Evolutionary conservation across 1,139 yeast genomes (phyloP).

Genomic region (Taphrina confusa): DNA sequence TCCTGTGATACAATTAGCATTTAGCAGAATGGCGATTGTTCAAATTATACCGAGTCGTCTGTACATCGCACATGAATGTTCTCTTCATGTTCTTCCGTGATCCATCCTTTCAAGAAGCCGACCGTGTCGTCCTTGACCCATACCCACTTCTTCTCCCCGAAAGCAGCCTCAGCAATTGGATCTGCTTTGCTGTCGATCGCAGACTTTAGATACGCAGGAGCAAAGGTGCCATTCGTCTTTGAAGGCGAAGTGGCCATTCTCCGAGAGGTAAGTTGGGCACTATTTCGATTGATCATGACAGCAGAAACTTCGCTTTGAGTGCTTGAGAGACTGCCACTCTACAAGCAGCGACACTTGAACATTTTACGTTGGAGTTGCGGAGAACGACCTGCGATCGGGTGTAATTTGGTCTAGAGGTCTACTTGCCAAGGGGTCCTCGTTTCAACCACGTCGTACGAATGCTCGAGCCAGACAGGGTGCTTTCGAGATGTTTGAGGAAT

Average conservation of each 20-base stretch:
- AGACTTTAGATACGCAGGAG: conserved; percentile 24
- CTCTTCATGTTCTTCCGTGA: conserved; percentile 58
- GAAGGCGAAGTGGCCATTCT: neutral
- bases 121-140: conserved; percentile 77
- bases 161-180: conserved; percentile 52
- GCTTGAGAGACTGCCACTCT: too few species aligned
- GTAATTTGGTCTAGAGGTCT: too few species aligned
- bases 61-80: conserved; percentile 57
- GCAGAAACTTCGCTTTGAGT: too few species aligned
- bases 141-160: conserved; percentile 63
- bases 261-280: conserved; percentile 1
- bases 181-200: conserved; percentile 10
- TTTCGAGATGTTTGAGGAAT: too few species aligned
- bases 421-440: too few species aligned
- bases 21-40: conserved; percentile 14
- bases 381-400: too few species aligned
- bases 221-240: conserved; percentile 15
- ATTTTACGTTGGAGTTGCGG: neutral
- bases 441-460: too few species aligned
- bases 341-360: neutral
- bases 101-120: conserved; percentile 69
- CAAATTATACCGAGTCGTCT: conserved; percentile 51
- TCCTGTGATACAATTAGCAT: conserved; percentile 43
- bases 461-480: too few species aligned
- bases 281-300: conserved; percentile 15